Conservation (phyloP, 495 filamentous ascomycete genomes). For the Aspergillus steynii region DNA sequence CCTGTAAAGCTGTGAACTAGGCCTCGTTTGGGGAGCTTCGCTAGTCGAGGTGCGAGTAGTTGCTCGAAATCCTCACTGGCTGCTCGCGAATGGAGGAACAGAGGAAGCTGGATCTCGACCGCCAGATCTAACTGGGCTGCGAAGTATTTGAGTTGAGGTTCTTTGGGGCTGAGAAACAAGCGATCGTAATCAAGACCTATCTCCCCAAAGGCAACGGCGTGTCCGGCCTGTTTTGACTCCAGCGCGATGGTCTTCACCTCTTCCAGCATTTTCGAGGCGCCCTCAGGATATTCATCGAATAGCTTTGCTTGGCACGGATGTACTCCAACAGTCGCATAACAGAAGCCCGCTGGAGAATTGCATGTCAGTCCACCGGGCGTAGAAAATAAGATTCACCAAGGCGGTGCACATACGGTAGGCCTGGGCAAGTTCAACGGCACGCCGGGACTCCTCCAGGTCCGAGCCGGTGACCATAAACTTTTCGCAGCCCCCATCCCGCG, state of each 20-base stretch:
- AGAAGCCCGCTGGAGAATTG: constrained; percentile 62
- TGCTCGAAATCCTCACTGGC: constrained; percentile 79
- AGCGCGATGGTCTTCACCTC: constrained; percentile 60
- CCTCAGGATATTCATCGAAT: constrained; percentile 62
- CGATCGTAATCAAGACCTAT: constrained; percentile 97
- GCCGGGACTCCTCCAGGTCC: constrained; percentile 71
- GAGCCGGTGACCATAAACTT: constrained; percentile 97
- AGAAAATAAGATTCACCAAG: neutral
- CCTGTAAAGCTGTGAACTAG: constrained; percentile 93
- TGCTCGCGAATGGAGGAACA: constrained; percentile 89
- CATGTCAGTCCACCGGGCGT: constrained; percentile 4
- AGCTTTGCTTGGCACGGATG: constrained; percentile 80
- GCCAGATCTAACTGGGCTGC: constrained; percentile 76
- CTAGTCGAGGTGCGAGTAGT: constrained; percentile 54
- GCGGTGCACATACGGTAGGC: constrained; percentile 61
- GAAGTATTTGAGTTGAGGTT: constrained; percentile 83
- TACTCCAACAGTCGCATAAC: constrained; percentile 88
- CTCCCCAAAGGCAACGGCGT: constrained; percentile 84
- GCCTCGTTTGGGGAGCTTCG: constrained; percentile 64
- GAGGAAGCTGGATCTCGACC: constrained; percentile 72
- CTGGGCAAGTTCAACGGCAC: constrained; percentile 71
- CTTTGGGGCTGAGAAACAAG: constrained; percentile 71
- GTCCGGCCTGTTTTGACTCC: constrained; percentile 45
- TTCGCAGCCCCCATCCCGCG: constrained; percentile 70
- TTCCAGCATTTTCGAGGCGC: constrained; percentile 56